A percentile compares a stretch with the other conserved stretches of the same genome.
phyloP scores from a whole-genome alignment of 225 moss, liverwort and hornwort genomes.

The Bryum argenteum region DNA sequence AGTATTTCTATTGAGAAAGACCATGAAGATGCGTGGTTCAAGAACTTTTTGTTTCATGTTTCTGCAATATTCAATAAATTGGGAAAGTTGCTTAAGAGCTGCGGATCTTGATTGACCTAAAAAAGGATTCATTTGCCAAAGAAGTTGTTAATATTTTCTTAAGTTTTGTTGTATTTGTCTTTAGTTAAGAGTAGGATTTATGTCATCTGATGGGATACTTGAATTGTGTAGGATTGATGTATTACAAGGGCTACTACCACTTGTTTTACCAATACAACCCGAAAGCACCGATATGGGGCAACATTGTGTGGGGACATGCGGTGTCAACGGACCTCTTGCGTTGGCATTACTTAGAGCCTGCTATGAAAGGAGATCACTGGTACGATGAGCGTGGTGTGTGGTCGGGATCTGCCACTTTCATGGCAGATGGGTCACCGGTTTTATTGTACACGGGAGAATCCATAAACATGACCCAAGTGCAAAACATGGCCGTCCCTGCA shows the following conservation, averaged over 20 bases:
- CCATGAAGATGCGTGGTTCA: too few relatives aligned
- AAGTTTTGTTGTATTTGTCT: not conserved
- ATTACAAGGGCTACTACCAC: slow-evolving; percentile 77
- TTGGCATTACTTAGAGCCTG: slow-evolving; percentile 66
- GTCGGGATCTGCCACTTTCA: slow-evolving; percentile 72
- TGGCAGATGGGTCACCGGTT: slow-evolving; percentile 63
- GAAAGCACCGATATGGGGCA: slow-evolving; percentile 61
- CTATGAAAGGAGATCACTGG: slow-evolving; percentile 50
- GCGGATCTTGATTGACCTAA: too few relatives aligned
- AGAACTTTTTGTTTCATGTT: too few relatives aligned
- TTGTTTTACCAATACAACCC: slow-evolving; percentile 89
- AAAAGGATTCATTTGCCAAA: too few relatives aligned
- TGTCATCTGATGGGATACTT: not conserved
- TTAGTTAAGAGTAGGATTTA: not conserved
- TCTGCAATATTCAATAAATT: too few relatives aligned
- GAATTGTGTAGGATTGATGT: slow-evolving; percentile 54
- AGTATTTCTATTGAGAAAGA: too few relatives aligned
- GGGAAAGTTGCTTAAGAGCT: too few relatives aligned
- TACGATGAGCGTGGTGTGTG: slow-evolving; percentile 75
- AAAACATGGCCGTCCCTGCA: slow-evolving; percentile 67
- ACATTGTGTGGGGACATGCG: slow-evolving; percentile 79
- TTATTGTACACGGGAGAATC: slow-evolving; percentile 75
- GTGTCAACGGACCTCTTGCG: slow-evolving; percentile 73
- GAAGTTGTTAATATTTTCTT: too few relatives aligned
- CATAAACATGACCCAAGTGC: slow-evolving; percentile 56